Evolutionary conservation across 2,329 filamentous ascomycete genomes (phyloP).

Genomic region (Penicillium psychrosexuale): DNA sequence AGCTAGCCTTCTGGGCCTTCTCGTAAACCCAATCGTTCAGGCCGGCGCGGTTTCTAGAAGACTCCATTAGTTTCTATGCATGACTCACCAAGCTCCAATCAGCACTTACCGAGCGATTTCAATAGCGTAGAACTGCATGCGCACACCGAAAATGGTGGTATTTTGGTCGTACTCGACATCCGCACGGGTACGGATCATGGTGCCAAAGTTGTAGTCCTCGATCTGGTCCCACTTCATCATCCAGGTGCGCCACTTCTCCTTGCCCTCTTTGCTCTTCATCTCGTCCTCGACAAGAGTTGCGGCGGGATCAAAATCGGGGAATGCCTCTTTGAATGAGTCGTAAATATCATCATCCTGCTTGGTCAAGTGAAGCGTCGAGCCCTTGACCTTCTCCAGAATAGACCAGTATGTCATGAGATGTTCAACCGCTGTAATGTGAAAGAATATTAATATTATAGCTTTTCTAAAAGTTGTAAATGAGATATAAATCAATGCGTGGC

Average conservation of each 20-base stretch:
- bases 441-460: conserved; percentile 8
- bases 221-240: conserved; percentile 90
- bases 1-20: conserved; percentile 54
- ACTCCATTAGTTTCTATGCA: conserved; percentile 11
- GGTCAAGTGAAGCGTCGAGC: conserved; percentile 84
- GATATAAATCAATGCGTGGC: conserved; percentile 4
- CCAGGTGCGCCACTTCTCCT: conserved; percentile 92
- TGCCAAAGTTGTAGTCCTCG: conserved; percentile 98
- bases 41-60: conserved; percentile 69
- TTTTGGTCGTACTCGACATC: conserved; percentile 83
- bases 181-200: conserved; percentile 76
- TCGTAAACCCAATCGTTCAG: conserved; percentile 98
- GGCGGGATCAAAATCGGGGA: conserved; percentile 87
- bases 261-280: conserved; percentile 97
- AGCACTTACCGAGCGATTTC: conserved; percentile 64
- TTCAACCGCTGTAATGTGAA: conserved; percentile 62
- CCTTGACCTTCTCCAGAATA: conserved; percentile 85
- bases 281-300: conserved; percentile 80
- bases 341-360: conserved; percentile 94
- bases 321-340: conserved; percentile 79
- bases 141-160: conserved; percentile 84
- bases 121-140: conserved; percentile 81
- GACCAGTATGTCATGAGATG: conserved; percentile 97
- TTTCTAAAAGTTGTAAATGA: background rate
- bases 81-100: background rate